Conservation (phyloP, 208 protist species). For the Leishmania martiniquensis region DNA sequence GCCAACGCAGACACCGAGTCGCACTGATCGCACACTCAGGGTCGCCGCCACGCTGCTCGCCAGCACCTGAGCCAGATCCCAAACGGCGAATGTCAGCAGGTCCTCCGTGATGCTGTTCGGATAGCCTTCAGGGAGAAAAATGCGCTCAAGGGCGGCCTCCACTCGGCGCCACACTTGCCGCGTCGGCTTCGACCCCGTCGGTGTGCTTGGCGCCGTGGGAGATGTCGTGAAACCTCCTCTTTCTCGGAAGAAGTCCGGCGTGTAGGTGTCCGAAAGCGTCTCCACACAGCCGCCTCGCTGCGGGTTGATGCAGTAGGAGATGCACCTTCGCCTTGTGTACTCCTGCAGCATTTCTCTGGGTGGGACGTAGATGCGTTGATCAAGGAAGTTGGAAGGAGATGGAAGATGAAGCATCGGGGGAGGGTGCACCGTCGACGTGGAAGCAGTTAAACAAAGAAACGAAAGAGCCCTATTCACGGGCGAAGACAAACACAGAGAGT, state of each 20-base stretch:
- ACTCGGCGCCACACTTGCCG: neutral
- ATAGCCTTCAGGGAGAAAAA: slow-evolving; percentile 68
- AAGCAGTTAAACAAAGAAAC: too few species aligned
- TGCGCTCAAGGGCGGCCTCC: slow-evolving; percentile 19
- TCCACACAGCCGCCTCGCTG: slow-evolving; percentile 27
- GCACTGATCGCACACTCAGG: slow-evolving; percentile 55
- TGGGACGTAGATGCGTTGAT: neutral
- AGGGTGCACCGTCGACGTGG: too few species aligned
- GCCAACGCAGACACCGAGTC: slow-evolving; percentile 56
- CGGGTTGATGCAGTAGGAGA: slow-evolving; percentile 39
- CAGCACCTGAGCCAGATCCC: slow-evolving; percentile 41
- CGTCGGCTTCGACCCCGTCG: neutral
- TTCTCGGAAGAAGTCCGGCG: slow-evolving; percentile 30
- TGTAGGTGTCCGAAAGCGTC: slow-evolving; percentile 18
- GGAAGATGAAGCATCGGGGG: too few species aligned
- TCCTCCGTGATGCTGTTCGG: slow-evolving; percentile 63
- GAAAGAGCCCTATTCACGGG: too few species aligned
- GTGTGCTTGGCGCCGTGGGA: neutral
- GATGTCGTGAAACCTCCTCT: neutral
- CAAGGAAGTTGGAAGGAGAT: too few species aligned
- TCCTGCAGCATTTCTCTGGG: slow-evolving; percentile 38
- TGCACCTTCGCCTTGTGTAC: slow-evolving; percentile 25
- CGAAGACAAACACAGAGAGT: too few species aligned
- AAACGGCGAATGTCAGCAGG: slow-evolving; percentile 35
- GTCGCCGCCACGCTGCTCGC: slow-evolving; percentile 41